phyloP scores from a whole-genome alignment of 805 yeast species.

The Sugiyamaella smithiae region DNA sequence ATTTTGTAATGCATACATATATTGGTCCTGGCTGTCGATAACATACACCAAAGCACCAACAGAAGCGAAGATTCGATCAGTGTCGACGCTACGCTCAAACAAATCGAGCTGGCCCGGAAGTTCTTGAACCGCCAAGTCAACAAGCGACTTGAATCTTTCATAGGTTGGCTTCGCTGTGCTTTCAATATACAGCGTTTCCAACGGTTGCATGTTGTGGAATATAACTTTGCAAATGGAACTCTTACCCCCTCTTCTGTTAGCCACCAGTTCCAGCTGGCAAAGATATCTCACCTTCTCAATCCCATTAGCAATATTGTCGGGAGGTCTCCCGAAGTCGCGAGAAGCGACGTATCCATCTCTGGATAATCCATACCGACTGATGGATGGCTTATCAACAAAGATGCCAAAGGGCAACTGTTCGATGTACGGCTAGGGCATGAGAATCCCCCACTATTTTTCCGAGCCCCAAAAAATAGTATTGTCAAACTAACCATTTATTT shows the following conservation, averaged over 20 bases:
- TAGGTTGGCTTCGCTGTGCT: constrained; percentile 86
- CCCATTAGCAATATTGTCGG: constrained; percentile 91
- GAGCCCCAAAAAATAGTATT: no score
- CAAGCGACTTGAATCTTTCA: constrained; percentile 78
- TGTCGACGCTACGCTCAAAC: constrained; percentile 74
- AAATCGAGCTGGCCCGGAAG: constrained; percentile 91
- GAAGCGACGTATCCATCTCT: constrained; percentile 20
- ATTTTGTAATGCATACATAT: constrained; percentile 84
- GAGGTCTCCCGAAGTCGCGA: constrained; percentile 21
- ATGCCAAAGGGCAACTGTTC: no score
- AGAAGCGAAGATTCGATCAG: constrained; percentile 65
- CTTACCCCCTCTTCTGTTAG: constrained; percentile 55
- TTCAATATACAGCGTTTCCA: constrained; percentile 87
- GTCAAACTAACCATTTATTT: no score
- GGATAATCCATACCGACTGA: constrained; percentile 16
- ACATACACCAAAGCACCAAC: constrained; percentile 93
- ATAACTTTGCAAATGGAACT: constrained; percentile 95
- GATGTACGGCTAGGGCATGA: not conserved
- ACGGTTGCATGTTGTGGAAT: constrained; percentile 93
- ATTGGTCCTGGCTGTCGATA: constrained; percentile 94
- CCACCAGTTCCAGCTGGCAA: not conserved
- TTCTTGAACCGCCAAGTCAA: constrained; percentile 87
- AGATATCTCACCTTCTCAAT: constrained; percentile 51
- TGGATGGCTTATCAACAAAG: no score
- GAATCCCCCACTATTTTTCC: no score